Percentiles rank a stretch among this genome's conserved stretches.
Conservation (phyloP, 2,329 filamentous ascomycete species). For the Phoma sp. region DNA sequence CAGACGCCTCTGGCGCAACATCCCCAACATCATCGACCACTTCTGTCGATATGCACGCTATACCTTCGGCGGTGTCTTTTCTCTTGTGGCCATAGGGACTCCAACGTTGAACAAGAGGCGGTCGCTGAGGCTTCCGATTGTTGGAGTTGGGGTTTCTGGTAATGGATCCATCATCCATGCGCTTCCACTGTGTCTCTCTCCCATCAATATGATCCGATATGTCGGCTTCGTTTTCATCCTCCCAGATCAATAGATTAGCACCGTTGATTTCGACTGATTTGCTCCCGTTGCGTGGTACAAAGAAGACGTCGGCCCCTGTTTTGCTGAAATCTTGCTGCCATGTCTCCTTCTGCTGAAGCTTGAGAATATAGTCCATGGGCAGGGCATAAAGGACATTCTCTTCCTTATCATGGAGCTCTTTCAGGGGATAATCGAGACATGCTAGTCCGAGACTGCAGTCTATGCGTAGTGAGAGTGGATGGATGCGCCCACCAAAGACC, state of each 20-base stretch:
- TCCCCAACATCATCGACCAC: constrained; percentile 22
- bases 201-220: constrained; percentile 48
- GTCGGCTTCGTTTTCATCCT: constrained; percentile 47
- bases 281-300: constrained; percentile 48
- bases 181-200: constrained; percentile 44
- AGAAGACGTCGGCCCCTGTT: constrained; percentile 32
- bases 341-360: constrained; percentile 46
- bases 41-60: constrained; percentile 32
- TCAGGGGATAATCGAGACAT: constrained; percentile 44
- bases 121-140: constrained; percentile 39
- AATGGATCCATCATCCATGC: constrained; percentile 48
- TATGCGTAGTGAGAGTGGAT: constrained; percentile 47
- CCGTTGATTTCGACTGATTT: constrained; percentile 46
- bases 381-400: constrained; percentile 47
- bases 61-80: constrained; percentile 29
- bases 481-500: constrained; percentile 47
- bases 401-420: constrained; percentile 46
- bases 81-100: constrained; percentile 42
- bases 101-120: constrained; percentile 37
- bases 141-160: constrained; percentile 43
- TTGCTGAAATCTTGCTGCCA: constrained; percentile 45
- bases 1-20: constrained; percentile 12
- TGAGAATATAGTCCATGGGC: constrained; percentile 48
- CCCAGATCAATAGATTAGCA: constrained; percentile 49
- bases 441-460: constrained; percentile 49